Evolutionary conservation across 805 yeast genomes (phyloP), one percentile per base, ranked within the genome.

Genomic region (Lachancea dasiensis): DNA sequence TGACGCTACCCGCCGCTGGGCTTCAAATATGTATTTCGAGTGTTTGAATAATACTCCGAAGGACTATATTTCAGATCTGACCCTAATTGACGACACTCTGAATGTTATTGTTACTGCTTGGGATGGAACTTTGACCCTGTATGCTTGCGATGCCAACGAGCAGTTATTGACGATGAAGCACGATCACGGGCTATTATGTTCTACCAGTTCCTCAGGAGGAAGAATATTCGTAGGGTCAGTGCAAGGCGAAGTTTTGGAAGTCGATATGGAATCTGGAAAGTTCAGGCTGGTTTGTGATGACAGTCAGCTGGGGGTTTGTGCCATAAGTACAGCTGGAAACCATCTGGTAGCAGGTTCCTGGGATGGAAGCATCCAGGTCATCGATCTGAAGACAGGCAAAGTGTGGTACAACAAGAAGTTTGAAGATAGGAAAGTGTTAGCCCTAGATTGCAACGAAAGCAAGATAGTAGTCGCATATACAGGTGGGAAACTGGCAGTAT

Each of bases 261-360:
- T 75, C 3, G 83, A 81, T 58, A 52, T 69, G 31, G 80, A 73
- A 38, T 69, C 70, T 40, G 54, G 64, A 3, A 49, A 51, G 15
- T 49, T 58, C 27, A 23, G 25, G 14, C 22, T 31, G 10, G 31
- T 45, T 0, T 33, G 61, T 1, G 64, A 64, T 6, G 45, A 49
- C 10, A 78, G 74, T 38, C 40, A 45, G 3, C 45, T 56, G 19
- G 75, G 79, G 7, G 51, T 78, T 56, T 48, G 51, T 58, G 34
- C 46, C 47, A 25, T 50, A 36, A 52, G 64, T 40, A 35, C 49
- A 8, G 33, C 40, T 26, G 48, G 61, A 6, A 52, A 63, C 13
- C 44, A 61, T 1, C 38, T 81, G 2, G 56, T 77, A 1, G 65
- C 78, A 2, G 81, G 81, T 1, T 73, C 85, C 0, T 80, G 86